phyloP scores from a whole-genome alignment of 169 alveolate genomes.

The Besnoitia besnoiti region DNA sequence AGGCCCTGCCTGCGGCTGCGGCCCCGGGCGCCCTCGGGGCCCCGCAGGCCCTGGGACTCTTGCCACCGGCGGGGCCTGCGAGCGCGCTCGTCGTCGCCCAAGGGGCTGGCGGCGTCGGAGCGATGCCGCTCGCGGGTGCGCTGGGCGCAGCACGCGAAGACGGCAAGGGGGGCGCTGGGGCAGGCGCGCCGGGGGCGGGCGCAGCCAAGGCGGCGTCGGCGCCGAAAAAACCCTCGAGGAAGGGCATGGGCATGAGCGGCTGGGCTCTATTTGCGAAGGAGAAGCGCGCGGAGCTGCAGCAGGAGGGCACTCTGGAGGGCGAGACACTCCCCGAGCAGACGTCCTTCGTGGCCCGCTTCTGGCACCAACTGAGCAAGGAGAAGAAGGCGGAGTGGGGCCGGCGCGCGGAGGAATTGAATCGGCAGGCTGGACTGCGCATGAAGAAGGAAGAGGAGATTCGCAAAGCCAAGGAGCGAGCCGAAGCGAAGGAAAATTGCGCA shows the following conservation, averaged over 20 bases:
- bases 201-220: constrained; percentile 32
- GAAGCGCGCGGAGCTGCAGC: constrained; percentile 54
- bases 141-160: not conserved
- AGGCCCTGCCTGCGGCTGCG: not conserved
- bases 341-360: constrained; percentile 60
- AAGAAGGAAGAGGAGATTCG: constrained; percentile 27
- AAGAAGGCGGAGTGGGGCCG: constrained; percentile 64
- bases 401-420: constrained; percentile 61
- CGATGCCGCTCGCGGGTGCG: not conserved
- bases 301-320: constrained; percentile 53
- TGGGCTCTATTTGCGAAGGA: constrained; percentile 67
- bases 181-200: not conserved
- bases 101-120: not conserved
- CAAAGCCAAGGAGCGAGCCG: not conserved
- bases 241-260: constrained; percentile 65
- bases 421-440: constrained; percentile 54
- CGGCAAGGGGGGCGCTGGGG: not conserved
- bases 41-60: not conserved
- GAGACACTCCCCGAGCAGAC: constrained; percentile 68
- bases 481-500: not conserved
- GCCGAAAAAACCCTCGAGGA: constrained; percentile 29
- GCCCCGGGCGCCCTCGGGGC: constrained; percentile 6
- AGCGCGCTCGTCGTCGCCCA: not conserved
- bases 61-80: not conserved
- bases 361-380: constrained; percentile 61